Evolutionary conservation across 139 green algal species (phyloP).

Genomic region (Auxenochlorella pyrenoidosa): DNA sequence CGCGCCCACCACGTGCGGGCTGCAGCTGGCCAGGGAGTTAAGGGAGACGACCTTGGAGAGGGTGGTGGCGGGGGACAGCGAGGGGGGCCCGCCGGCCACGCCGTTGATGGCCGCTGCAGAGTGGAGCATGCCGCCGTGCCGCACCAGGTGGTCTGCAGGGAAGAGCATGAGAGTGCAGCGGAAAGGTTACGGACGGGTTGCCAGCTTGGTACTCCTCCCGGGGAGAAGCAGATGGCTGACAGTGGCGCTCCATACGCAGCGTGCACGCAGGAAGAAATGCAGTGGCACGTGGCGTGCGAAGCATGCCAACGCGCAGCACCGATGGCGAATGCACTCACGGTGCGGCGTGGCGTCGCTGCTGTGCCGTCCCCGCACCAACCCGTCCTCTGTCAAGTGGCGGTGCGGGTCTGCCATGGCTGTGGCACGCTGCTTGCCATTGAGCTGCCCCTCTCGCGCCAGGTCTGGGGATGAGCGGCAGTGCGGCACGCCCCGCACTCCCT

Average conservation of each 20-base stretch:
- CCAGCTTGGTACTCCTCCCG: not conserved
- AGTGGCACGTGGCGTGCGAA: not conserved
- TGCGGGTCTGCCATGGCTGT: not conserved
- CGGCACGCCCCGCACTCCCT: conserved; percentile 1
- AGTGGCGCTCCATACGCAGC: not conserved
- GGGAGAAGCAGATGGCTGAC: not conserved
- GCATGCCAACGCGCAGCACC: not conserved
- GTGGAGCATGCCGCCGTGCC: not conserved
- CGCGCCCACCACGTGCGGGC: conserved; percentile 1
- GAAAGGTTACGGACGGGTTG: not conserved
- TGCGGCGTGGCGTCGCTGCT: not conserved
- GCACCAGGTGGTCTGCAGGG: conserved; percentile 16
- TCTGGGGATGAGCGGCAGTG: conserved; percentile 42
- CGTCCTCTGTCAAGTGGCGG: conserved; percentile 7
- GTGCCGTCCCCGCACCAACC: not conserved
- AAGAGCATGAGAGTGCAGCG: not conserved
- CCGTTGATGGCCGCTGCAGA: not conserved
- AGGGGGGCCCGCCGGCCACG: not conserved
- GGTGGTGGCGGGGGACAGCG: conserved; percentile 36
- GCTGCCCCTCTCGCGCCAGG: conserved; percentile 7
- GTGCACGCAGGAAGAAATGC: not conserved
- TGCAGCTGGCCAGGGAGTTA: conserved; percentile 30
- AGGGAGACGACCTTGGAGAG: conserved; percentile 37
- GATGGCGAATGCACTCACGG: not conserved
- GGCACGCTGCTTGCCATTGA: not conserved